Evolutionary conservation across 768 basidiomycete genomes (phyloP), one percentile per base, ranked within the genome.

Genomic region (Boletus huronensis): DNA sequence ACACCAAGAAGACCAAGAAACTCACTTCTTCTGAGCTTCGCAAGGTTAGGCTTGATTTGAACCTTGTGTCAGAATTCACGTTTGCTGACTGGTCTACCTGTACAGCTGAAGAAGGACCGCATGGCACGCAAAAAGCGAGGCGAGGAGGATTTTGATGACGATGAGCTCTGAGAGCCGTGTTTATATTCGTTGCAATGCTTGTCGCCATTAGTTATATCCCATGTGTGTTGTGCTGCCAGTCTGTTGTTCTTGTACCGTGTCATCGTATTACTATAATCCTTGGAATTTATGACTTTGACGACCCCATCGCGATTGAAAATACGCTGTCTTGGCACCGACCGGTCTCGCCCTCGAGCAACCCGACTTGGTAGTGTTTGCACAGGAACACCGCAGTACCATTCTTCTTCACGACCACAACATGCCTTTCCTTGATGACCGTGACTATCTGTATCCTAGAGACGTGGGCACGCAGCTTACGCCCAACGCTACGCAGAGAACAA

Each of bases 101-200:
- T 43, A 50, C 55, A 70, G 77, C 74, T 79, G 63, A 98, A 97
- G 93, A 98, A 98, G 85, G 94, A 94, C 60, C 90, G 95, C 53
- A 90, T 96, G 73, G 91, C 88, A 62, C 79, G 87, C 73, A 87
- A 83, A 71, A 95, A 95, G 82, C 80, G 83, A 59, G 93, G 91
- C 64, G 88, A 90, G 76, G 90, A 92, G 28, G 70, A 82, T 64
- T 17, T 17, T 9, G 81, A 79, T 50, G 86, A 86, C 61, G 87
- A 89, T 63, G 76, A 77, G 53, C 62, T 75, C 32, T 79, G 66
- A 74, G 66, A 74, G 54, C 48, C 32, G 3, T 54, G 51, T 53
- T 29, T 55, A 43, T 58, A 55, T 49, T 50, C 43, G 29, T 43
- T 43, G 13, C 23, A 58, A 55, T 25, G 45, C 25, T 38, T 45